Percentiles rank a stretch among this genome's conserved stretches.
phyloP scores from a whole-genome alignment of 441 rosid species.

The Mallotus repandus region DNA sequence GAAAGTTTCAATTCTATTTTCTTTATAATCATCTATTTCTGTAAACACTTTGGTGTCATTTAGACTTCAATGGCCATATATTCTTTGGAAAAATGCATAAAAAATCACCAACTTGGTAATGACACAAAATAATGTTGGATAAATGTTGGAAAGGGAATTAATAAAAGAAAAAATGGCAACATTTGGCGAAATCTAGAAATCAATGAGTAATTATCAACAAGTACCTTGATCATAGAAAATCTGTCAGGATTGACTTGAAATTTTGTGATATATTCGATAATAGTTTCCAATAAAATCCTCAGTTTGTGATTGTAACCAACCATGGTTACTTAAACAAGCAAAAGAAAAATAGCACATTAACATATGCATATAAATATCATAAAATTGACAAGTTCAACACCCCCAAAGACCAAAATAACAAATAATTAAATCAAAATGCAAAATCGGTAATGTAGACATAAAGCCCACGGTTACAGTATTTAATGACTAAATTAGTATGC shows the following conservation, averaged over 20 bases:
- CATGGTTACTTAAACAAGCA: conserved; percentile 53
- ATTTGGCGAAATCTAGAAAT: background rate
- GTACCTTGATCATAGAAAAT: conserved; percentile 89
- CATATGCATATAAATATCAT: background rate
- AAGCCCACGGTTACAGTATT: too few species aligned
- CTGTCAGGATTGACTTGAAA: conserved; percentile 78
- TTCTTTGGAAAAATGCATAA: background rate
- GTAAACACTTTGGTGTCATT: too few species aligned
- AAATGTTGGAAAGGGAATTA: background rate
- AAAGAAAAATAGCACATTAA: conserved; percentile 25
- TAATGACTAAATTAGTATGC: background rate
- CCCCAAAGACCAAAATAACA: background rate
- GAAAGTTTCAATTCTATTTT: too few species aligned
- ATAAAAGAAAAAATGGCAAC: background rate
- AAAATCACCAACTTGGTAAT: background rate
- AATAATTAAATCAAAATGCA: background rate
- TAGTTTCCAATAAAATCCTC: conserved; percentile 66
- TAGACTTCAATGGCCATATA: background rate
- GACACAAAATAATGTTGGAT: background rate
- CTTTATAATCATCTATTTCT: too few species aligned
- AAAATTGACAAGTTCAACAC: background rate
- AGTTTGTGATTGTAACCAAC: conserved; percentile 83
- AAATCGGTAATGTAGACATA: background rate
- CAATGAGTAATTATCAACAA: conserved; percentile 15
- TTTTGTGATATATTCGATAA: conserved; percentile 61